Evolutionary conservation across 495 filamentous ascomycete genomes (phyloP).

Genomic region (Hyaloscypha bicolor): DNA sequence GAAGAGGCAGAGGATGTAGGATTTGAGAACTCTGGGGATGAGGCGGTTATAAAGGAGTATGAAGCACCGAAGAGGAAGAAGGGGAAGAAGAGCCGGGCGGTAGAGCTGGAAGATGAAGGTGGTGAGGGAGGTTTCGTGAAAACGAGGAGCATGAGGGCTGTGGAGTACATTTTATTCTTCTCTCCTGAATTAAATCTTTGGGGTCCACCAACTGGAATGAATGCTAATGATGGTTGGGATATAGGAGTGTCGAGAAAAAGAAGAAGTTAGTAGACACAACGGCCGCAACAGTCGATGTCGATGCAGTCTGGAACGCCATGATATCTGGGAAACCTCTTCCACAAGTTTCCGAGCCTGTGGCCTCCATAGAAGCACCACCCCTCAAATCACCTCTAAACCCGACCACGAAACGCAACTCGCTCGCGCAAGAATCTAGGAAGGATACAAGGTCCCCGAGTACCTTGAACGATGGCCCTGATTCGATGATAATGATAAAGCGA

Average conservation of each 20-base stretch:
- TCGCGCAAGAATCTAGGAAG: conserved; percentile 14
- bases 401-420: neutral
- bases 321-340: conserved; percentile 38
- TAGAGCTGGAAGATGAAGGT: conserved; percentile 56
- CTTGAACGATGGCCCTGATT: conserved; percentile 35
- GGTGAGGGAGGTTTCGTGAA: conserved; percentile 82
- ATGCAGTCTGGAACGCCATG: conserved; percentile 85
- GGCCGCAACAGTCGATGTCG: conserved; percentile 84
- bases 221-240: conserved; percentile 1
- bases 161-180: conserved; percentile 44
- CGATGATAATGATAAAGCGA: conserved; percentile 80
- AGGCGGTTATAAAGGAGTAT: conserved; percentile 68
- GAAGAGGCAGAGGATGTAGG: conserved; percentile 48
- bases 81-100: conserved; percentile 48
- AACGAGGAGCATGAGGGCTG: conserved; percentile 71
- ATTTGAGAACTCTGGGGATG: conserved; percentile 74
- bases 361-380: conserved; percentile 27
- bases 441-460: conserved; percentile 15
- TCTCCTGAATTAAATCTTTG: neutral
- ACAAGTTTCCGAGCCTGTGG: conserved; percentile 27
- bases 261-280: conserved; percentile 63
- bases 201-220: neutral
- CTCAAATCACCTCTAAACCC: conserved; percentile 10
- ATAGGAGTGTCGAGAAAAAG: conserved; percentile 59
- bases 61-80: conserved; percentile 55